Evolutionary conservation across 805 yeast genomes (phyloP).

Genomic region (Geotrichum ghanense): DNA sequence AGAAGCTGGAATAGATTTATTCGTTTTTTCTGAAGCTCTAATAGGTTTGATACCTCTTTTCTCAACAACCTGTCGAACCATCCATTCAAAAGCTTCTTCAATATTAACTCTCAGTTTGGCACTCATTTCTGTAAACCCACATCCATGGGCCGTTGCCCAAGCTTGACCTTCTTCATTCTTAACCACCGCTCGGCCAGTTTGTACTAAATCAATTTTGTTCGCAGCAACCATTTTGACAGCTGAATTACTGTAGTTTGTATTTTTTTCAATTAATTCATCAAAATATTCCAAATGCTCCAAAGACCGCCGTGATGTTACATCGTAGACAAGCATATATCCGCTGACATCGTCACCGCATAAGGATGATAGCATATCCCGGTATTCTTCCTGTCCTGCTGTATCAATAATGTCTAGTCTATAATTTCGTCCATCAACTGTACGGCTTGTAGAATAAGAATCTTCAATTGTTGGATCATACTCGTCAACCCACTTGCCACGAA

Average conservation of each 20-base stretch:
- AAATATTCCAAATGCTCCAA: slow-evolving; percentile 24
- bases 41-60: not conserved
- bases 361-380: slow-evolving; percentile 45
- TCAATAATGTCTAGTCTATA: slow-evolving; percentile 52
- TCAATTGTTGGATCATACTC: slow-evolving; percentile 27
- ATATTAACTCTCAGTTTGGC: slow-evolving; percentile 82
- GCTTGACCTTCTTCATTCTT: slow-evolving; percentile 38
- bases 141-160: slow-evolving; percentile 49
- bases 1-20: too few relatives aligned
- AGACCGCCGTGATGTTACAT: slow-evolving; percentile 21
- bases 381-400: slow-evolving; percentile 74
- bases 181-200: slow-evolving; percentile 43
- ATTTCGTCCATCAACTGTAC: slow-evolving; percentile 34
- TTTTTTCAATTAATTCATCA: slow-evolving; percentile 40
- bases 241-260: slow-evolving; percentile 32
- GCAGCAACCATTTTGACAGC: slow-evolving; percentile 67
- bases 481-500: slow-evolving; percentile 25
- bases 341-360: slow-evolving; percentile 20
- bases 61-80: slow-evolving; percentile 43
- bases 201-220: slow-evolving; percentile 52
- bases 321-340: slow-evolving; percentile 25
- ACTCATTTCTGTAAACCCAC: slow-evolving; percentile 77
- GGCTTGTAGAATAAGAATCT: slow-evolving; percentile 22
- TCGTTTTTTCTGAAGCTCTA: too few relatives aligned
- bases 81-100: slow-evolving; percentile 58